phyloP scores from a whole-genome alignment of 2,329 filamentous ascomycete genomes.

The Pseudocercospora ulei region DNA sequence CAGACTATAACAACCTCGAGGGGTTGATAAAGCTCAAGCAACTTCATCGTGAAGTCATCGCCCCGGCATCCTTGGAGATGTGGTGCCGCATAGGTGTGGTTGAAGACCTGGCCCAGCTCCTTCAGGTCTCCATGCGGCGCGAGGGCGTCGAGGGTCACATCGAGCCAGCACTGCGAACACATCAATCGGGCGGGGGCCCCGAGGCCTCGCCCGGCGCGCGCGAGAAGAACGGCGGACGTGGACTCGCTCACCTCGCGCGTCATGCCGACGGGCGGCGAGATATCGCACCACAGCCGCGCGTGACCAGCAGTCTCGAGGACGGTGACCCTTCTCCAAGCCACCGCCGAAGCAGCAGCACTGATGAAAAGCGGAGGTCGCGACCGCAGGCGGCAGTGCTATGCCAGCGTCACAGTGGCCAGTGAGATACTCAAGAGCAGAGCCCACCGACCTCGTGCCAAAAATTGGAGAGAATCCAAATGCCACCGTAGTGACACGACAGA shows the following conservation, averaged over 20 bases:
- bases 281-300: neutral
- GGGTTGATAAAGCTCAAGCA: too few relatives aligned
- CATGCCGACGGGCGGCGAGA: slow-evolving; percentile 19
- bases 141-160: slow-evolving; percentile 35
- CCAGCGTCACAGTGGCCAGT: slow-evolving; percentile 1
- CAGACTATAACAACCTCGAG: too few relatives aligned
- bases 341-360: slow-evolving; percentile 1
- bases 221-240: too few relatives aligned
- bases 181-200: slow-evolving; percentile 29
- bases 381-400: slow-evolving; percentile 1
- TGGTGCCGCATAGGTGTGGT: slow-evolving; percentile 42
- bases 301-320: neutral
- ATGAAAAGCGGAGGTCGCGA: slow-evolving; percentile 6
- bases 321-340: slow-evolving; percentile 5
- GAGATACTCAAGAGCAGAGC: slow-evolving; percentile 1
- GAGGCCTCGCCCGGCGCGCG: too few relatives aligned
- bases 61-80: slow-evolving; percentile 39
- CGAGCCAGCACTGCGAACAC: slow-evolving; percentile 41
- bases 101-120: slow-evolving; percentile 30
- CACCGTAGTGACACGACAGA: slow-evolving; percentile 1
- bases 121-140: slow-evolving; percentile 32
- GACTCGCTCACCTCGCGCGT: slow-evolving; percentile 28
- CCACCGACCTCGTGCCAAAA: neutral
- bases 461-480: neutral
- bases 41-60: slow-evolving; percentile 19